A percentile compares a stretch with the other conserved stretches of the same genome.
These are phyloP conservation scores for Parafenestella ontariensis DNA, from an alignment of 2,329 filamentous ascomycete genomes.

Conservation along the genomic window DNA sequence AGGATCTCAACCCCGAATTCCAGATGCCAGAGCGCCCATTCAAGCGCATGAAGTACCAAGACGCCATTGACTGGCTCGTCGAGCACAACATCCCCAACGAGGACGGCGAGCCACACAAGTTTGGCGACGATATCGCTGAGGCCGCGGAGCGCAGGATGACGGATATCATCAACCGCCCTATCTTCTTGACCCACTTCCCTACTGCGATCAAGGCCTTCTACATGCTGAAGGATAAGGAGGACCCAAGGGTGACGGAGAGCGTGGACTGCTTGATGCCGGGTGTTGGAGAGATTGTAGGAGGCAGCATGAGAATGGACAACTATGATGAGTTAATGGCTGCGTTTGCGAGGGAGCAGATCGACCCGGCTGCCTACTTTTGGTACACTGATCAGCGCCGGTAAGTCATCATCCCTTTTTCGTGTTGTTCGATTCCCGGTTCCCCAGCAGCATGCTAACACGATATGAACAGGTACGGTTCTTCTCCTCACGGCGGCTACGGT, in stretches of 20 bases:
- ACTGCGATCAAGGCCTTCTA: conserved; percentile 98
- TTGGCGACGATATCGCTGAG: conserved; percentile 98
- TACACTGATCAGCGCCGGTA: conserved; percentile 97
- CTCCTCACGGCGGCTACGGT: conserved; percentile 91
- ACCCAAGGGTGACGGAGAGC: conserved; percentile 86
- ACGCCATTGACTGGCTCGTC: conserved; percentile 92
- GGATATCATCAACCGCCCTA: conserved; percentile 91
- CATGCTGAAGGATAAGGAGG: conserved; percentile 87
- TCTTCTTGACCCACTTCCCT: conserved; percentile 97
- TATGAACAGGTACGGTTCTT: conserved; percentile 78
- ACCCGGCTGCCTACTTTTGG: conserved; percentile 91
- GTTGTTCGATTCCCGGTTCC: neutral
- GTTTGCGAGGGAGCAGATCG: conserved; percentile 86
- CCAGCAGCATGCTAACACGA: conserved; percentile 27
- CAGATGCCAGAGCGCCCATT: conserved; percentile 82
- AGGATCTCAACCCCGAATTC: conserved; percentile 92
- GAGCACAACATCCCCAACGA: conserved; percentile 93
- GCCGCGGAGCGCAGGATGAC: conserved; percentile 97
- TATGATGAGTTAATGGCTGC: conserved; percentile 85
- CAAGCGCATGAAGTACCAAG: conserved; percentile 90
- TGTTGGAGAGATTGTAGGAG: conserved; percentile 96
- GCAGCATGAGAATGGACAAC: conserved; percentile 93
- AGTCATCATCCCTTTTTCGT: conserved; percentile 50
- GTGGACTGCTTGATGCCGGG: conserved; percentile 90
- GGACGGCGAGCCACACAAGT: conserved; percentile 85